Conservation (phyloP, 2,329 filamentous ascomycete species). For the Alternaria postmessia region DNA sequence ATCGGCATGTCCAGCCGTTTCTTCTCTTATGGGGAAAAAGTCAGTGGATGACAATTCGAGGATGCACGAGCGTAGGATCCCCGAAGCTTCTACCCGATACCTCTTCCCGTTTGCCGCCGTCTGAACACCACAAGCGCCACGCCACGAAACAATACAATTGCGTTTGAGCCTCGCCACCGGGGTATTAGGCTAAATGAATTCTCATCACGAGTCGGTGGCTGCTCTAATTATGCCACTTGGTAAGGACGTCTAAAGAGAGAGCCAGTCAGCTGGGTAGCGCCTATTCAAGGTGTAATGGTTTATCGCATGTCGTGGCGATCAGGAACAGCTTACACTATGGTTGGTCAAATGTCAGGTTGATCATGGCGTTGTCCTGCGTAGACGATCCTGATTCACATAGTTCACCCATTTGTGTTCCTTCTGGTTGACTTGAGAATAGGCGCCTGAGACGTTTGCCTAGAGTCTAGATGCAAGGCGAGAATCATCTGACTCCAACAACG, state of each 20-base stretch:
- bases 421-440: not conserved
- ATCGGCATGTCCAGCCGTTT: slow-evolving; percentile 6
- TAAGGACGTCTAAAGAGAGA: not conserved
- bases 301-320: not conserved
- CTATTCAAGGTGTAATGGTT: slow-evolving; percentile 3
- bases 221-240: not conserved
- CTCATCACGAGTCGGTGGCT: slow-evolving; percentile 10
- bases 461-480: not conserved
- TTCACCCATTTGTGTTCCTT: not conserved
- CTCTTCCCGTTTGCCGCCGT: slow-evolving; percentile 13
- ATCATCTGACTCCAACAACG: not conserved
- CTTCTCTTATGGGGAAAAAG: not conserved
- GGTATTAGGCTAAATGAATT: slow-evolving; percentile 22
- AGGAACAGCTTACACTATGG: not conserved
- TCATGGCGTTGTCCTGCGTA: not conserved
- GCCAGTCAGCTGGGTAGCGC: not conserved
- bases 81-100: slow-evolving; percentile 7
- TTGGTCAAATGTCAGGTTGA: not conserved
- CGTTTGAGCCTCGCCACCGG: slow-evolving; percentile 14
- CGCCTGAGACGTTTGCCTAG: not conserved
- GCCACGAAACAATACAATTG: slow-evolving; percentile 6
- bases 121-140: slow-evolving; percentile 11
- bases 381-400: not conserved
- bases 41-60: slow-evolving; percentile 4
- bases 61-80: not conserved